Evolutionary conservation across 2,329 filamentous ascomycete species (phyloP).

Genomic region (Cylindrodendrum hubeiense): DNA sequence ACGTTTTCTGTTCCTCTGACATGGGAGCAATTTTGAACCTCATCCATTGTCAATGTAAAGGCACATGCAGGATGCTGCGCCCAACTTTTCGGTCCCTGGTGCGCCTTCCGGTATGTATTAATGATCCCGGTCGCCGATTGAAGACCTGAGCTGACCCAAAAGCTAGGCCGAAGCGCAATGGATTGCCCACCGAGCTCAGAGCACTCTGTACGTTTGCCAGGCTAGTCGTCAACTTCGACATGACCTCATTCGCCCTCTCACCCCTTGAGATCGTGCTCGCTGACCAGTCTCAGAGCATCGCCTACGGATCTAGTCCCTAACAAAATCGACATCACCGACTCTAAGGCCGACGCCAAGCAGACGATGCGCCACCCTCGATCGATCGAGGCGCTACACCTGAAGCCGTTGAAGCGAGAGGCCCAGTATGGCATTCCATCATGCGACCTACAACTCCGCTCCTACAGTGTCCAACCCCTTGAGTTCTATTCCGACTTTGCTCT

Average conservation of each 20-base stretch:
- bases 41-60: slow-evolving; percentile 36
- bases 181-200: slow-evolving; percentile 41
- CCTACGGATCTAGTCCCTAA: slow-evolving; percentile 33
- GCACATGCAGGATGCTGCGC: slow-evolving; percentile 47
- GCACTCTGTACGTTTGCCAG: slow-evolving; percentile 40
- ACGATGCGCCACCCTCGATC: slow-evolving; percentile 75
- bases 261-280: slow-evolving; percentile 12
- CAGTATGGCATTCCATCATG: slow-evolving; percentile 85
- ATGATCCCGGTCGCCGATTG: neutral
- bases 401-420: slow-evolving; percentile 81
- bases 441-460: slow-evolving; percentile 93
- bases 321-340: slow-evolving; percentile 8
- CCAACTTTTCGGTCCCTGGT: slow-evolving; percentile 41
- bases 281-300: slow-evolving; percentile 27
- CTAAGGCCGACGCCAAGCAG: slow-evolving; percentile 9
- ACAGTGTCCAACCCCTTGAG: slow-evolving; percentile 88
- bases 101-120: slow-evolving; percentile 39
- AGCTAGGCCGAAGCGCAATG: slow-evolving; percentile 39
- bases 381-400: slow-evolving; percentile 88
- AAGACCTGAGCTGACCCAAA: slow-evolving; percentile 18
- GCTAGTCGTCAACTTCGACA: slow-evolving; percentile 1
- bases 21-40: slow-evolving; percentile 36
- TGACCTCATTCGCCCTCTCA: neutral
- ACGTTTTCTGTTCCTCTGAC: slow-evolving; percentile 36
- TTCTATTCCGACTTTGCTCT: slow-evolving; percentile 96